phyloP scores from a whole-genome alignment of 2,329 filamentous ascomycete species.

The Monilinia laxa region DNA sequence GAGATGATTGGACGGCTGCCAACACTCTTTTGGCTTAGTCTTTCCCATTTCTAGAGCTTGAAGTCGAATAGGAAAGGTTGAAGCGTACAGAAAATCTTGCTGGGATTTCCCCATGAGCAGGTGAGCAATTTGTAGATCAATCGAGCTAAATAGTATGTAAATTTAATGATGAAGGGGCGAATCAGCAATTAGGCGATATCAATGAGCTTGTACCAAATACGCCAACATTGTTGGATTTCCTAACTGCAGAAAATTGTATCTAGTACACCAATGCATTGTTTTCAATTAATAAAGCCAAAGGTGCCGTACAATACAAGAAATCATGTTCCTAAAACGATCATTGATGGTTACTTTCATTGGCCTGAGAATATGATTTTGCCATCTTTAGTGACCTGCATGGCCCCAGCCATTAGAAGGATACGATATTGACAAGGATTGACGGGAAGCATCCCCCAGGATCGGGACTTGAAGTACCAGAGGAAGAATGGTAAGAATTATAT shows the following conservation, averaged over 20 bases:
- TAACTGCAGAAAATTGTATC: neutral
- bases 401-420: neutral
- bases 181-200: neutral
- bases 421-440: neutral
- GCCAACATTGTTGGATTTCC: neutral
- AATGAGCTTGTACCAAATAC: neutral
- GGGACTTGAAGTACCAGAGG: neutral
- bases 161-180: conserved; percentile 5
- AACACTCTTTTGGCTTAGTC: neutral
- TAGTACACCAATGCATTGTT: neutral
- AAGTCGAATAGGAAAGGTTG: neutral
- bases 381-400: conserved; percentile 7
- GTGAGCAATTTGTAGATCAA: neutral
- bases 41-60: neutral
- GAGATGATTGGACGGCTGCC: neutral
- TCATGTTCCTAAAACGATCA: too few relatives aligned
- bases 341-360: neutral
- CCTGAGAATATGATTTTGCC: neutral
- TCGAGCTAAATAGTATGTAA: neutral
- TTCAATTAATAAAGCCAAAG: too few relatives aligned
- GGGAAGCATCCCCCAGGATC: neutral
- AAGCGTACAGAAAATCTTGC: neutral
- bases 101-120: neutral
- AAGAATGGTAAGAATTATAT: neutral
- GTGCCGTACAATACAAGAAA: neutral